Evolutionary conservation across 305 asterid species (phyloP).

Genomic region (Solanum hybrid): DNA sequence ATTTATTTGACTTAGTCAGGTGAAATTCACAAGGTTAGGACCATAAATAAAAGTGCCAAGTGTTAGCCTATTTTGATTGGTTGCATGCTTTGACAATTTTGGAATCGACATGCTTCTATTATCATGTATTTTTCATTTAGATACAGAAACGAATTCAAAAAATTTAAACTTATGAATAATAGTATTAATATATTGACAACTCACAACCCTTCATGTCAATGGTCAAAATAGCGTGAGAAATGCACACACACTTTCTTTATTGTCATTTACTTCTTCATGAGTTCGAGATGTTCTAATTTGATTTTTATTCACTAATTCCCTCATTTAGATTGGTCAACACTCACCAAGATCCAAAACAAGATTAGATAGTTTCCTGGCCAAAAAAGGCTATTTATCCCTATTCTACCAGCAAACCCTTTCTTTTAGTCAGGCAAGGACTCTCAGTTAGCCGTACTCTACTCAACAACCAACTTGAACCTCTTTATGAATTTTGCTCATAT

Average conservation of each 20-base stretch:
- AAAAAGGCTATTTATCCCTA: too few species aligned
- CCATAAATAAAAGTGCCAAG: neutral
- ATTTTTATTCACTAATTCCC: neutral
- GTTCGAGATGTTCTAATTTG: neutral
- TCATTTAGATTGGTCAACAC: neutral
- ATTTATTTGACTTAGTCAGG: conserved; percentile 9
- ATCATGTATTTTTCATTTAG: neutral
- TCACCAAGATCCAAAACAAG: neutral
- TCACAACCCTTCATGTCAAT: neutral
- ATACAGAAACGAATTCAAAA: neutral
- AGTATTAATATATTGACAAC: neutral
- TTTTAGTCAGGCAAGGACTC: too few species aligned
- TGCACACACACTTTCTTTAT: neutral
- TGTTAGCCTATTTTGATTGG: neutral
- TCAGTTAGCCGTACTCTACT: neutral
- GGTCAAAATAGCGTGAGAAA: neutral
- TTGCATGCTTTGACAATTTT: neutral
- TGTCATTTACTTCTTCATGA: neutral
- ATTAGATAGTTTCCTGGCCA: neutral
- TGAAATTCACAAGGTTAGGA: conserved; percentile 2
- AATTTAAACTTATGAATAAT: neutral
- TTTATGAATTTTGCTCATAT: neutral
- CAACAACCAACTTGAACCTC: neutral
- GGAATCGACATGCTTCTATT: neutral
- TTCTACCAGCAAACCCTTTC: too few species aligned